Percentiles rank a stretch among this genome's conserved stretches.
Evolutionary conservation across 352 stramenopile genomes (phyloP).

Genomic region (Elongisporangium undulatum): DNA sequence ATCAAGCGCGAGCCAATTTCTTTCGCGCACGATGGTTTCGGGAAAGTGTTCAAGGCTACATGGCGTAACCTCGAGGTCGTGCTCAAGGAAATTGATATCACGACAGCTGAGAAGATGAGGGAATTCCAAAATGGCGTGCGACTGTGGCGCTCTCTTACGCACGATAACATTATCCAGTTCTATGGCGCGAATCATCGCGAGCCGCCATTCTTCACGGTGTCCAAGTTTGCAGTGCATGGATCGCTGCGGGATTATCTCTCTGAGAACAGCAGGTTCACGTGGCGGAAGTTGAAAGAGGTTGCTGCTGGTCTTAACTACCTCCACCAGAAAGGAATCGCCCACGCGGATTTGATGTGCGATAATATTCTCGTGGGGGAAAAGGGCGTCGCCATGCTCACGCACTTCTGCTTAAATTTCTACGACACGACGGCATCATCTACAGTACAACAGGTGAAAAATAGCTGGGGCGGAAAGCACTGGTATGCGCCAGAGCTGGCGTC

Average conservation of each 20-base stretch:
- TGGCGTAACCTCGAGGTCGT: conserved; percentile 1
- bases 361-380: neutral
- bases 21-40: neutral
- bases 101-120: neutral
- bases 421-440: too few relatives aligned
- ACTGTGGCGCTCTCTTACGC: neutral
- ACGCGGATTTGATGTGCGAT: conserved; percentile 1
- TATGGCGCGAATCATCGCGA: conserved; percentile 4
- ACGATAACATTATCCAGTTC: conserved; percentile 4
- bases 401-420: too few relatives aligned
- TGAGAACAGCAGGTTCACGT: neutral
- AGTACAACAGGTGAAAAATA: too few relatives aligned
- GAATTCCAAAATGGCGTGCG: conserved; percentile 1
- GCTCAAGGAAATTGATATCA: conserved; percentile 1
- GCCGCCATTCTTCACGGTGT: conserved; percentile 6
- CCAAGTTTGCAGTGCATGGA: conserved; percentile 1
- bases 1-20: too few relatives aligned
- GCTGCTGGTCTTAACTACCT: conserved; percentile 1
- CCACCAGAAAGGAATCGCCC: conserved; percentile 3
- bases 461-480: neutral
- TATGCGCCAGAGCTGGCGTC: too few relatives aligned
- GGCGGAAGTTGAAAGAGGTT: conserved; percentile 3
- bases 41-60: conserved; percentile 2
- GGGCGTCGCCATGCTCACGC: neutral
- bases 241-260: conserved; percentile 1